phyloP scores from a whole-genome alignment of 225 moss, liverwort and hornwort species.

The Ulota crispa region DNA sequence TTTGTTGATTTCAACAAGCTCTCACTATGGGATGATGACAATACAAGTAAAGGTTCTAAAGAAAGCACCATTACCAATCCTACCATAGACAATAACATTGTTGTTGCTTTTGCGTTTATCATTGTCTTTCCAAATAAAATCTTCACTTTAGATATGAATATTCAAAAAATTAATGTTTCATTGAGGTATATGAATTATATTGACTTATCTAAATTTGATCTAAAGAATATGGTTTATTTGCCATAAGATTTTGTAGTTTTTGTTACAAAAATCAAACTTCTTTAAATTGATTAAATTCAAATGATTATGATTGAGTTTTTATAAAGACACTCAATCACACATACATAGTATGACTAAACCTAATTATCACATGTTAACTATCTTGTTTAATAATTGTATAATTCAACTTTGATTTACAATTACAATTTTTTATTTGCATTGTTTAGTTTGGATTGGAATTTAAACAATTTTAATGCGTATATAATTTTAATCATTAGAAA shows the following conservation, averaged over 20 bases:
- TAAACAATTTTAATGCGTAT: accelerated
- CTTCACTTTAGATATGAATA: accelerated
- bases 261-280: accelerated
- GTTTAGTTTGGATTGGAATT: accelerated
- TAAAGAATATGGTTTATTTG: accelerated
- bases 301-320: accelerated
- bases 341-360: accelerated
- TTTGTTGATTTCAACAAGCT: constrained; percentile 16
- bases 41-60: neutral
- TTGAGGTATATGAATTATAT: too few species aligned
- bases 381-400: accelerated
- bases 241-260: neutral
- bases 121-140: neutral
- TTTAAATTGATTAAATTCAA: accelerated
- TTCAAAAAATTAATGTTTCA: too few species aligned
- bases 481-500: accelerated
- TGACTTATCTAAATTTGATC: accelerated
- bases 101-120: constrained; percentile 47
- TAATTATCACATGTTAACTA: accelerated
- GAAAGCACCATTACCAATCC: constrained; percentile 36
- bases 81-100: constrained; percentile 37
- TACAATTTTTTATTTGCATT: accelerated
- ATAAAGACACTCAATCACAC: too few species aligned
- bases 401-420: neutral
- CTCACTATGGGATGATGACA: constrained; percentile 8